These are phyloP conservation scores for Cyclanthera cordifolia DNA, from an alignment of 306 rosid species.

Conservation along the genomic window DNA sequence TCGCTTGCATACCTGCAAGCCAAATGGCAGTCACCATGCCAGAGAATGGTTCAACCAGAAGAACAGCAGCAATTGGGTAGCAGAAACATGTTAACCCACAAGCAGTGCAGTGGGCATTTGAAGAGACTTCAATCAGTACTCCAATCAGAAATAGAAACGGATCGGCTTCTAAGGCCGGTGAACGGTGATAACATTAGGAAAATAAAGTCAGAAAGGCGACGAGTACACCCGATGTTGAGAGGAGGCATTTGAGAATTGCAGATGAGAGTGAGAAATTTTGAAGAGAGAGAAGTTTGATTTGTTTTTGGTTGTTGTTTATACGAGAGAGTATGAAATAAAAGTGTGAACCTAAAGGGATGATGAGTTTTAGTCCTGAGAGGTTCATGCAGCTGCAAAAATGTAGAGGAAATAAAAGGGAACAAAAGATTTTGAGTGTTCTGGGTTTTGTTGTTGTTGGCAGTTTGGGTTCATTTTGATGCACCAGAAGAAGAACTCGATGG, in stretches of 20 bases:
- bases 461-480: not conserved
- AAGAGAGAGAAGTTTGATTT: not conserved
- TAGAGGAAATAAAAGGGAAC: not conserved
- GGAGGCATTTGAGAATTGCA: constrained; percentile 34
- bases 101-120: constrained; percentile 64
- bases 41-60: constrained; percentile 42
- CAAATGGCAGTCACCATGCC: constrained; percentile 76
- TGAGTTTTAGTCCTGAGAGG: no score
- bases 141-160: constrained; percentile 57
- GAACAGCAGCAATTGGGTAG: constrained; percentile 14
- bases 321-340: constrained; percentile 4
- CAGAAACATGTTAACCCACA: constrained; percentile 31
- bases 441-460: no score
- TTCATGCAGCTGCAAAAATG: not conserved
- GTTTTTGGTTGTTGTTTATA: not conserved
- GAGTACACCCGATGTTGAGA: constrained; percentile 41
- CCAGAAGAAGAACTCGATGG: not conserved
- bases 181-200: constrained; percentile 48
- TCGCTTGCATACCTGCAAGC: constrained; percentile 73
- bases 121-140: constrained; percentile 74
- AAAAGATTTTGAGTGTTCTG: not conserved
- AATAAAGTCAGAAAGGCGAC: constrained; percentile 51
- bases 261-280: constrained; percentile 5
- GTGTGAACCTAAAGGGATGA: not conserved
- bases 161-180: constrained; percentile 44